Conservation (phyloP, 2,329 filamentous ascomycete genomes). For the Venturiaceae sp. region DNA sequence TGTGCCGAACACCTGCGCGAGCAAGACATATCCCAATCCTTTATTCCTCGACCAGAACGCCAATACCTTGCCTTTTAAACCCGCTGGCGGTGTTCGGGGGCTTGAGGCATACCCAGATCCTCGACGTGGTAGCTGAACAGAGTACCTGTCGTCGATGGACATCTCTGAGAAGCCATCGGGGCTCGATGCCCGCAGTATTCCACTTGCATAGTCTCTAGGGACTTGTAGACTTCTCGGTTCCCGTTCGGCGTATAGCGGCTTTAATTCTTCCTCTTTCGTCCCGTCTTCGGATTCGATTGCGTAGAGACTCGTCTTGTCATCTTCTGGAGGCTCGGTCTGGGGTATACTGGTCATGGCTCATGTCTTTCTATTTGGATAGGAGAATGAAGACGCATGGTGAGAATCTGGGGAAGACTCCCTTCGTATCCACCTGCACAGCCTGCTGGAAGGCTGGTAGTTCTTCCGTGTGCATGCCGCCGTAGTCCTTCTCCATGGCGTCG, state of each 20-base stretch:
- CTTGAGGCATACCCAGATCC: background rate
- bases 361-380: background rate
- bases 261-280: background rate
- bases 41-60: constrained; percentile 56
- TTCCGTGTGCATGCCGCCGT: no score
- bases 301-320: background rate
- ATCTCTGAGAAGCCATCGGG: constrained; percentile 6
- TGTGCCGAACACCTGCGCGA: constrained; percentile 71
- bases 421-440: background rate
- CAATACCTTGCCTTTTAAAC: constrained; percentile 14
- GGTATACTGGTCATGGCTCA: background rate
- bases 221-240: background rate
- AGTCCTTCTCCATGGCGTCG: background rate
- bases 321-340: background rate
- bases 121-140: background rate
- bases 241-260: background rate
- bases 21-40: constrained; percentile 61
- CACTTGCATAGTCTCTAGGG: background rate
- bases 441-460: background rate
- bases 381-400: background rate
- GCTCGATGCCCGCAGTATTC: background rate
- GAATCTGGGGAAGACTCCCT: background rate
- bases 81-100: constrained; percentile 15
- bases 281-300: background rate
- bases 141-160: background rate